A percentile compares a stretch with the other conserved stretches of the same genome.
Evolutionary conservation across 257 asterid species (phyloP).

Genomic region (Jacaranda copaia): DNA sequence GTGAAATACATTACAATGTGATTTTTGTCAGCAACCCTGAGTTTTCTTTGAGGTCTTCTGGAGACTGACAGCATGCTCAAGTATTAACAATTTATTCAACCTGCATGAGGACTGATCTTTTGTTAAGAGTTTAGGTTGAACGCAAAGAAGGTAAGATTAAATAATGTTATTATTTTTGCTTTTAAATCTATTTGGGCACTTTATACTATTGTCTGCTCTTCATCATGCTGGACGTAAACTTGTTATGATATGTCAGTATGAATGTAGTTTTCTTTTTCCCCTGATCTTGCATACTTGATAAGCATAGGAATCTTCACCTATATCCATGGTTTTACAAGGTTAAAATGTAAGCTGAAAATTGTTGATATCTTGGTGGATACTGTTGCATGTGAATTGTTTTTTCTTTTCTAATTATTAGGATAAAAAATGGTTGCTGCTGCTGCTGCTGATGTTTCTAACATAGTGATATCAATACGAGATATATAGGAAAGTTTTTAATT

Average conservation of each 20-base stretch:
- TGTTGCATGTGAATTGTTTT: not conserved
- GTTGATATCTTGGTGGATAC: not conserved
- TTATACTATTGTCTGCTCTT: slow-evolving; percentile 12
- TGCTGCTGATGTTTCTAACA: not conserved
- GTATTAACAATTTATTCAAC: slow-evolving; percentile 9
- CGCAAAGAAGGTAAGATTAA: slow-evolving; percentile 31
- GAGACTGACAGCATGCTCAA: slow-evolving; percentile 22
- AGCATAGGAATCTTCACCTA: not conserved
- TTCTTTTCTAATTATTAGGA: not conserved
- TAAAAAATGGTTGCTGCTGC: not conserved
- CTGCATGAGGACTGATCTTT: slow-evolving; percentile 27
- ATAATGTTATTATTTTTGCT: not conserved
- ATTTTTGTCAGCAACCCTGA: slow-evolving; percentile 26
- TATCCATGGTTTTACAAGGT: not conserved
- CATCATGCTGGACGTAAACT: not conserved
- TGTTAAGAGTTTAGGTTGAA: slow-evolving; percentile 18
- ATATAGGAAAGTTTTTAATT: not conserved
- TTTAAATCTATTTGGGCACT: slow-evolving; percentile 14
- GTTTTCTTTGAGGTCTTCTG: slow-evolving; percentile 34
- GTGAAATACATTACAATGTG: slow-evolving; percentile 15
- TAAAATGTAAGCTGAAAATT: not conserved
- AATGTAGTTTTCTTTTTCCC: not conserved
- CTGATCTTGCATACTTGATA: not conserved
- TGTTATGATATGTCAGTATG: not conserved
- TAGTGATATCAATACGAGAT: not conserved